phyloP scores from a whole-genome alignment of 148 eudicot genomes.

The Vaccinium myrtillus region DNA sequence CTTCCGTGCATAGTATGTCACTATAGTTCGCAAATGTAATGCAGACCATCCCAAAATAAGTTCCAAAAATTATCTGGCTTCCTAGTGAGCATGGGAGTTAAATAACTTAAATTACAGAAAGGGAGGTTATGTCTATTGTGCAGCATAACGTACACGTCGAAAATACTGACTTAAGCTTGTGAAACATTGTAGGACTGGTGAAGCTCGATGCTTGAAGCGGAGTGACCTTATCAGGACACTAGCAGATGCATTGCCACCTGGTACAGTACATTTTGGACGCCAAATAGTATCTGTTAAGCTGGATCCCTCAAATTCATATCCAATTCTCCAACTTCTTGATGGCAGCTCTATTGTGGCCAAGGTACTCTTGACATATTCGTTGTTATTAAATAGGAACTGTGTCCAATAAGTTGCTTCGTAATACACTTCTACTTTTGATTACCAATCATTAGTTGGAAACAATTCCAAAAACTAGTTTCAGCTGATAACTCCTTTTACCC shows the following conservation, averaged over 20 bases:
- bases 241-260: slow-evolving; percentile 48
- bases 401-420: neutral
- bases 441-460: neutral
- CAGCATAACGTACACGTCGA: neutral
- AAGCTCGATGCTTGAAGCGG: slow-evolving; percentile 47
- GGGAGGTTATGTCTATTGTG: neutral
- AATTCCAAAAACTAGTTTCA: neutral
- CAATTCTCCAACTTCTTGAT: slow-evolving; percentile 42
- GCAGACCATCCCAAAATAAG: neutral
- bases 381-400: neutral
- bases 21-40: neutral
- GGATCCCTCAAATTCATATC: slow-evolving; percentile 23
- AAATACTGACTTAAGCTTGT: neutral
- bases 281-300: slow-evolving; percentile 35
- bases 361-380: slow-evolving; percentile 21
- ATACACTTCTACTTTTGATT: no score
- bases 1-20: neutral
- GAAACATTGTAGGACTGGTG: slow-evolving; percentile 23
- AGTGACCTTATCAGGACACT: slow-evolving; percentile 39
- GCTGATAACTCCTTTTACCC: neutral
- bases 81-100: neutral
- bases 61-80: neutral
- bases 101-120: neutral
- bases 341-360: slow-evolving; percentile 44
- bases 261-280: slow-evolving; percentile 39